Evolutionary conservation across 2,329 filamentous ascomycete genomes (phyloP).

Genomic region (Paraphaeosphaeria minitans): DNA sequence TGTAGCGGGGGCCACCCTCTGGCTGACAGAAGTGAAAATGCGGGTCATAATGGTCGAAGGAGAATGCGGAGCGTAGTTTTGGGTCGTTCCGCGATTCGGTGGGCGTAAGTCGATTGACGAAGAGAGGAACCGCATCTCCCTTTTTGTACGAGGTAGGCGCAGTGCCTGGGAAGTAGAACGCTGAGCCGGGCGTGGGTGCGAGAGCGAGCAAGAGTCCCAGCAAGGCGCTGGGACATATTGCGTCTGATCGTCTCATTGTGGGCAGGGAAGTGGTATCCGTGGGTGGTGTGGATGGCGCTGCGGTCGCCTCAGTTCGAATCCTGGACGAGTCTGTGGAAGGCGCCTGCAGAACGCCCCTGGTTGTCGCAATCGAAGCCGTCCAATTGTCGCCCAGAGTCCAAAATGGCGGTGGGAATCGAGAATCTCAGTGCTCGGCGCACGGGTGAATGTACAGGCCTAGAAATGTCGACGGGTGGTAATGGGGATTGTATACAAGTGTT

Average conservation of each 20-base stretch:
- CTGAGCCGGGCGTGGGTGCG: conserved; percentile 51
- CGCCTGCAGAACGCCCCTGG: conserved; percentile 3
- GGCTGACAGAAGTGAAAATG: conserved; percentile 89
- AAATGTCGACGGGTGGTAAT: not conserved
- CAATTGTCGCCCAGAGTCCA: not conserved
- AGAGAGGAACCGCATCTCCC: conserved; percentile 80
- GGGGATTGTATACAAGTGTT: conserved; percentile 7
- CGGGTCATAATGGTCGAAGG: conserved; percentile 94
- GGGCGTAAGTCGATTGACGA: conserved; percentile 91
- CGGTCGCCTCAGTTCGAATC: not conserved
- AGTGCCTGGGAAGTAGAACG: conserved; percentile 96
- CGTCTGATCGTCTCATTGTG: conserved; percentile 39
- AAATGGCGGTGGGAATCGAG: not conserved
- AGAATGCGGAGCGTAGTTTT: conserved; percentile 87
- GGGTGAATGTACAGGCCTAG: not conserved
- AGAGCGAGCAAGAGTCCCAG: conserved; percentile 39
- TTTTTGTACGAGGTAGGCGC: conserved; percentile 89
- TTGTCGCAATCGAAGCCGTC: not conserved
- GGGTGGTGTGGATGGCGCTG: conserved; percentile 10
- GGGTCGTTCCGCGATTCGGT: conserved; percentile 77
- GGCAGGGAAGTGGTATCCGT: conserved; percentile 3
- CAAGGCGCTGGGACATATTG: conserved; percentile 31
- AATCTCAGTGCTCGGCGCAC: not conserved
- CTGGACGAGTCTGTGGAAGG: not conserved
- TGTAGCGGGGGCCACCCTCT: conserved; percentile 73